phyloP scores from a whole-genome alignment of 129 eudicot genomes.

The Sambucus nigra region DNA sequence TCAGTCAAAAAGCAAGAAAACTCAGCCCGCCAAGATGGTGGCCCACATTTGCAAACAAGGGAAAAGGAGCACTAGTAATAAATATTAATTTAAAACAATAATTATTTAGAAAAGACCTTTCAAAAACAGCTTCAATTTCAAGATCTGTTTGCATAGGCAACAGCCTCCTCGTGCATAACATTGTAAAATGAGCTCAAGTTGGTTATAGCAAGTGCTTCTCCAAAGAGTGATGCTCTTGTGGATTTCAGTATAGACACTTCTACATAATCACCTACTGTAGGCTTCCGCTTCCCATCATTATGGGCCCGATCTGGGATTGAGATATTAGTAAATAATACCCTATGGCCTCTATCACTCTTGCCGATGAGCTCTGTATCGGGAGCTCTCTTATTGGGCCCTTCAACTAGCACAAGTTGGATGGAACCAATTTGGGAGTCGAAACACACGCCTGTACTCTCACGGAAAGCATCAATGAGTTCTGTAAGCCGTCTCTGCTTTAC shows the following conservation, averaged over 20 bases:
- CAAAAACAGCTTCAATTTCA: constrained; percentile 15
- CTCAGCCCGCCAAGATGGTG: not conserved
- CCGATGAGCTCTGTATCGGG: constrained; percentile 97
- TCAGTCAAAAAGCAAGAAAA: no score
- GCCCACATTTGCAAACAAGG: not conserved
- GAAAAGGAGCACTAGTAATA: not conserved
- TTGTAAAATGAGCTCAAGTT: constrained; percentile 68
- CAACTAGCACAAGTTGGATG: constrained; percentile 82
- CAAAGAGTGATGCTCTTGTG: constrained; percentile 78
- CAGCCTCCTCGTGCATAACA: constrained; percentile 34
- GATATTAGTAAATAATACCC: constrained; percentile 47
- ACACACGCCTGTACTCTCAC: constrained; percentile 82
- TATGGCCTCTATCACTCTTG: constrained; percentile 92
- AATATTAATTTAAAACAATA: not conserved
- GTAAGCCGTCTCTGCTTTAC: constrained; percentile 82
- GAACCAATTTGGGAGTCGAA: constrained; percentile 73
- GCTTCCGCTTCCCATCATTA: constrained; percentile 42
- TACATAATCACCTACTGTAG: constrained; percentile 79
- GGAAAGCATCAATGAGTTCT: constrained; percentile 78
- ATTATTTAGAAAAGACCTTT: not conserved
- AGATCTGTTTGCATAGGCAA: constrained; percentile 35
- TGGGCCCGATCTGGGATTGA: constrained; percentile 51
- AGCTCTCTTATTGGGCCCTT: constrained; percentile 93
- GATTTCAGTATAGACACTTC: constrained; percentile 71
- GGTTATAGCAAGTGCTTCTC: constrained; percentile 73